phyloP scores from a whole-genome alignment of 1,284 basidiomycete species.

The Amylostereum chailletii region DNA sequence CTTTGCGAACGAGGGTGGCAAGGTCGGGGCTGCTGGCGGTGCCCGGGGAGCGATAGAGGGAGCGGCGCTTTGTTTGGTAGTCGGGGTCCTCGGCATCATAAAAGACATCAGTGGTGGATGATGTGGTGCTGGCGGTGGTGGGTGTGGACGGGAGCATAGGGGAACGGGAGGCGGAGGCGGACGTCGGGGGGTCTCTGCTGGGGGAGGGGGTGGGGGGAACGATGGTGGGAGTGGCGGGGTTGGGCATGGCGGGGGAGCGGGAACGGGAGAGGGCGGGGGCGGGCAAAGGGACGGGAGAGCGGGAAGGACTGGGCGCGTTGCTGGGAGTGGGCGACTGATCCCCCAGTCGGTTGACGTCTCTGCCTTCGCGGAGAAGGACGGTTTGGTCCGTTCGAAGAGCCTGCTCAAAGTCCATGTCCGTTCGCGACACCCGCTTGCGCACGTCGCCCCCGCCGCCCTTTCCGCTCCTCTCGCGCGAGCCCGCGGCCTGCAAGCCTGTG shows the following conservation, averaged over 20 bases:
- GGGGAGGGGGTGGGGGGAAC: slow-evolving; percentile 50
- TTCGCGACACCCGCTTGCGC: slow-evolving; percentile 50
- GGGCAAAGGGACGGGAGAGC: slow-evolving; percentile 18
- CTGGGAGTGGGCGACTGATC: slow-evolving; percentile 27
- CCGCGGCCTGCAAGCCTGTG: slow-evolving; percentile 44
- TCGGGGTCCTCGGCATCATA: slow-evolving; percentile 59
- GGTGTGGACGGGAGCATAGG: slow-evolving; percentile 25
- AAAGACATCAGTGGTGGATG: slow-evolving; percentile 46
- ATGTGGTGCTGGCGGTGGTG: slow-evolving; percentile 11
- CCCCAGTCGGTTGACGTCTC: slow-evolving; percentile 61
- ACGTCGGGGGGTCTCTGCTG: slow-evolving; percentile 23
- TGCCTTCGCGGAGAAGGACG: slow-evolving; percentile 54
- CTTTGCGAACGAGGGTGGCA: slow-evolving; percentile 74
- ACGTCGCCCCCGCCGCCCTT: slow-evolving; percentile 23
- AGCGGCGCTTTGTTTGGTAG: slow-evolving; percentile 66
- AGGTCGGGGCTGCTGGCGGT: slow-evolving; percentile 86
- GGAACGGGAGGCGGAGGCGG: slow-evolving; percentile 24
- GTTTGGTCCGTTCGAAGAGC: slow-evolving; percentile 59
- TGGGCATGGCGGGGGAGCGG: slow-evolving; percentile 11
- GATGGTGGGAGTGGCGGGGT: slow-evolving; percentile 40
- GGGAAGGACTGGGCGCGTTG: slow-evolving; percentile 16
- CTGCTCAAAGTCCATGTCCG: slow-evolving; percentile 72
- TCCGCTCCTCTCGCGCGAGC: slow-evolving; percentile 36
- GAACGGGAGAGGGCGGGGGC: slow-evolving; percentile 18
- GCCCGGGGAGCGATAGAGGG: slow-evolving; percentile 80